Base-by-base conservation (phyloP, 768 basidiomycete genomes). In the Pisolithus microcarpus region DNA sequence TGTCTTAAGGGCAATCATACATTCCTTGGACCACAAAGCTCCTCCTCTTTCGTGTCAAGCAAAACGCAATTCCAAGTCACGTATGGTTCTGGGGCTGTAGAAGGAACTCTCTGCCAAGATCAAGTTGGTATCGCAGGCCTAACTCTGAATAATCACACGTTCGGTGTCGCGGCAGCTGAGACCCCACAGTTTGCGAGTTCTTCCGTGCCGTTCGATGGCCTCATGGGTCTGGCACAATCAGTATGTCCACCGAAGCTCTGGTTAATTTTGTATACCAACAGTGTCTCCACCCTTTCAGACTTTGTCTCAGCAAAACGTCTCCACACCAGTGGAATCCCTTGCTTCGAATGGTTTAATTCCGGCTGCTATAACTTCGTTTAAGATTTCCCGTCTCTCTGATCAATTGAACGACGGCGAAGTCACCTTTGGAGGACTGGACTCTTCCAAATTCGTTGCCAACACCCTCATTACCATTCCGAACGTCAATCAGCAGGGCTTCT, bases 201-300 rank as follows among this genome's bases (percentile, higher is more conserved):
- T 56, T 48, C 53, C 1, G 72, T 73, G 38, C 70, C 77, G 1
- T 87, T 86, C 54, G 84, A 88, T 61, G 86, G 88, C 15, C 65
- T 91, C 36, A 84, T 89, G 81, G 87, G 88, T 34, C 74, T 87
- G 44, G 88, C 84, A 6, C 73, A 83, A 69, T 84, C 84, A 46
- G 84, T 82, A 54, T 48, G 78, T 70, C 16, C 11, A 54, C 2
- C 38, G 21, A 10, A 5, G 10, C 21, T 36, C 30, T 42, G 28
- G 13, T 13, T 11, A 13, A 34, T 38, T 15, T 28, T 21, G 1
- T 48, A 50, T 23, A 54, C 39, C 1, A 26, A 5, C n/a, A n/a
- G 31, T 18, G 4, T 21, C 19, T 37, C 15, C 40, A 5, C 21
- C 18, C 36, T 23, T 28, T 1, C 36, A 85, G 79, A 68, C 62